A percentile compares a stretch with the other conserved stretches of the same genome.
Conservation (phyloP, 2,329 filamentous ascomycete genomes). For the Pseudogymnoascus sp. region DNA sequence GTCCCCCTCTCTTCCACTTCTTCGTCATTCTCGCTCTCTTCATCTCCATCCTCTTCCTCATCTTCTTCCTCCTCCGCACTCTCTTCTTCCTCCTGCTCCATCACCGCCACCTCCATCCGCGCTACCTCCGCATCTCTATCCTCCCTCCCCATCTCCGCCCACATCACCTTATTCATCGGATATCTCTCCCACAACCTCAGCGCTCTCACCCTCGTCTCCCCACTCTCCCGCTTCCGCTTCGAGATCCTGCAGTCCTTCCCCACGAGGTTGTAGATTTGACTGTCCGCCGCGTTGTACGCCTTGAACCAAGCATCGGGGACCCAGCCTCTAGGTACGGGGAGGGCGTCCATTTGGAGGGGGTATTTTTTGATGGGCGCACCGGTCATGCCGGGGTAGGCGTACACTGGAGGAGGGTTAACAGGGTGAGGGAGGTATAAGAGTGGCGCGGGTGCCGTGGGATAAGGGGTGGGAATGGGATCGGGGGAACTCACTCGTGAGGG, state of each 20-base stretch:
- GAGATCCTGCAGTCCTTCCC: background rate
- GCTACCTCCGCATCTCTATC: background rate
- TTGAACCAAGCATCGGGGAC: background rate
- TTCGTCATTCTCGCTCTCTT: background rate
- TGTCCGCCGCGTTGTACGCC: conserved; percentile 1
- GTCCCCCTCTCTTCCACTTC: background rate
- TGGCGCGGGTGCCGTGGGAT: too few species aligned
- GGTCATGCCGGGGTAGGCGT: background rate
- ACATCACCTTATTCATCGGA: background rate
- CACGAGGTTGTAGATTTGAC: background rate
- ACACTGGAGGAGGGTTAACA: background rate
- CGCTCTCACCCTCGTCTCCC: conserved; percentile 2
- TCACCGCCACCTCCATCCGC: background rate
- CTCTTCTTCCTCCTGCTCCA: background rate
- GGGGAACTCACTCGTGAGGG: background rate
- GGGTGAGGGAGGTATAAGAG: background rate
- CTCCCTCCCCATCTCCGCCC: background rate
- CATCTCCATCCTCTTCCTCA: background rate
- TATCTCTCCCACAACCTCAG: conserved; percentile 7
- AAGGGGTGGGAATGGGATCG: background rate
- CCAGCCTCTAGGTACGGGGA: background rate
- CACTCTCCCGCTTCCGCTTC: background rate
- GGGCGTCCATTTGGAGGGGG: conserved; percentile 3
- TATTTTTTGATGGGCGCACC: background rate
- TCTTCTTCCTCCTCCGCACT: background rate